Conservation (phyloP, 805 yeast species). For the Saturnispora mendoncae region DNA sequence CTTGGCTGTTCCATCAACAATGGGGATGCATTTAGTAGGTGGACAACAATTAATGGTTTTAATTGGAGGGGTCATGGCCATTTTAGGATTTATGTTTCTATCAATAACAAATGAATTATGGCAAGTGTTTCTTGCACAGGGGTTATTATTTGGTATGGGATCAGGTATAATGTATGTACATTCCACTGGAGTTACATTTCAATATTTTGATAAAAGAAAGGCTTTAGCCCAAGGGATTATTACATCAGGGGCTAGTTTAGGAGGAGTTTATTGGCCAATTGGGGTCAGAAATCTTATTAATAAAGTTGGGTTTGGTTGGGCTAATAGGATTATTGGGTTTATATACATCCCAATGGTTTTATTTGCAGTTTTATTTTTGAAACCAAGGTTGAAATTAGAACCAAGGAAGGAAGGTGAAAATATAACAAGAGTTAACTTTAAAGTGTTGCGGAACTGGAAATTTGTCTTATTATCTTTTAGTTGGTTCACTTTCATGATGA, state of each 20-base stretch:
- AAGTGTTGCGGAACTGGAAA: slow-evolving; percentile 32
- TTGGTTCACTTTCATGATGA: slow-evolving; percentile 28
- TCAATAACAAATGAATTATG: slow-evolving; percentile 48
- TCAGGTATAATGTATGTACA: slow-evolving; percentile 51
- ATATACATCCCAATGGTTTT: slow-evolving; percentile 27
- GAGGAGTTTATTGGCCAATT: slow-evolving; percentile 42
- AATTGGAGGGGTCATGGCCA: slow-evolving; percentile 37
- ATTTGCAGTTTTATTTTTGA: slow-evolving; percentile 19
- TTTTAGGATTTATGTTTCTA: slow-evolving; percentile 45
- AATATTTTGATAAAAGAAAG: slow-evolving; percentile 55
- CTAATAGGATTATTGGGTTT: slow-evolving; percentile 39
- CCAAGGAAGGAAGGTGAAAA: slow-evolving; percentile 31
- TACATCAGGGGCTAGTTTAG: slow-evolving; percentile 41
- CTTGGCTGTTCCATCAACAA: slow-evolving; percentile 41
- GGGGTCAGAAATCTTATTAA: slow-evolving; percentile 37
- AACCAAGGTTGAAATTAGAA: slow-evolving; percentile 25
- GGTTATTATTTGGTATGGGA: slow-evolving; percentile 51
- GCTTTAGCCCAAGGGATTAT: slow-evolving; percentile 41
- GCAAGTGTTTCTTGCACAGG: slow-evolving; percentile 64
- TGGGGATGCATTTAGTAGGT: slow-evolving; percentile 32
- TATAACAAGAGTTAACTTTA: slow-evolving; percentile 27
- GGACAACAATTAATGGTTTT: slow-evolving; percentile 34
- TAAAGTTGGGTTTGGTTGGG: slow-evolving; percentile 38
- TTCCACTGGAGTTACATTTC: slow-evolving; percentile 49
- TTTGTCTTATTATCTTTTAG: slow-evolving; percentile 32